These are phyloP conservation scores for Paracamarosporium sp. DNA, from an alignment of 2,329 filamentous ascomycete genomes.

Conservation along the genomic window DNA sequence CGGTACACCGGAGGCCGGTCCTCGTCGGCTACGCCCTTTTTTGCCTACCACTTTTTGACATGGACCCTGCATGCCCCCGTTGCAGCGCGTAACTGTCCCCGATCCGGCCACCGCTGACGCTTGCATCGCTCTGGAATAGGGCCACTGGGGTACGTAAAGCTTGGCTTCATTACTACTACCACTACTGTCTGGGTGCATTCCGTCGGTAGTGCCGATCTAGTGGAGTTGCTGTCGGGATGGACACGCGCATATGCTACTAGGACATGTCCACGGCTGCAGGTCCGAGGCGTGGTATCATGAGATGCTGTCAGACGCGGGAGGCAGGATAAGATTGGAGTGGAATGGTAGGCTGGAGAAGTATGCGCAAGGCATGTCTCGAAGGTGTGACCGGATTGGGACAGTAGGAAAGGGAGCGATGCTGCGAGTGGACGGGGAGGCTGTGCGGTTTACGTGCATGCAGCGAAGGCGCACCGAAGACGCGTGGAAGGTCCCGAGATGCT, in stretches of 20 bases:
- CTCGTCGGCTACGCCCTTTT: conserved; percentile 2
- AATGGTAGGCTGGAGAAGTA: background rate
- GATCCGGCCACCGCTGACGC: background rate
- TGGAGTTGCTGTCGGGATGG: background rate
- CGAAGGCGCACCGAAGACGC: conserved; percentile 4
- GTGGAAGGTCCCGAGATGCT: background rate
- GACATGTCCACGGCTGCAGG: background rate
- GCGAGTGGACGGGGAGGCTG: background rate
- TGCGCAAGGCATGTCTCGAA: background rate
- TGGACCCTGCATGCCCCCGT: background rate
- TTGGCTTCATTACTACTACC: background rate
- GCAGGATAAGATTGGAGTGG: background rate
- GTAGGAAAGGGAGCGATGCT: background rate
- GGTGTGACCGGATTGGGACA: background rate
- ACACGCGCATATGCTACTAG: background rate
- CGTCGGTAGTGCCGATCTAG: background rate
- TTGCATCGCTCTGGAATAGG: background rate
- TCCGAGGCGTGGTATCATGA: background rate
- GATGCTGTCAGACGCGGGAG: background rate
- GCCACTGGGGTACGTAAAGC: background rate
- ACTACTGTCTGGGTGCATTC: background rate
- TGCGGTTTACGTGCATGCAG: background rate
- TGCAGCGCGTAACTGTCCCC: background rate
- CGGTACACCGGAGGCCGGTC: conserved; percentile 3
- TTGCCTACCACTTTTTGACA: background rate